These are phyloP conservation scores for Phytophthora brassicae DNA, from an alignment of 352 stramenopile genomes.

Conservation along the genomic window DNA sequence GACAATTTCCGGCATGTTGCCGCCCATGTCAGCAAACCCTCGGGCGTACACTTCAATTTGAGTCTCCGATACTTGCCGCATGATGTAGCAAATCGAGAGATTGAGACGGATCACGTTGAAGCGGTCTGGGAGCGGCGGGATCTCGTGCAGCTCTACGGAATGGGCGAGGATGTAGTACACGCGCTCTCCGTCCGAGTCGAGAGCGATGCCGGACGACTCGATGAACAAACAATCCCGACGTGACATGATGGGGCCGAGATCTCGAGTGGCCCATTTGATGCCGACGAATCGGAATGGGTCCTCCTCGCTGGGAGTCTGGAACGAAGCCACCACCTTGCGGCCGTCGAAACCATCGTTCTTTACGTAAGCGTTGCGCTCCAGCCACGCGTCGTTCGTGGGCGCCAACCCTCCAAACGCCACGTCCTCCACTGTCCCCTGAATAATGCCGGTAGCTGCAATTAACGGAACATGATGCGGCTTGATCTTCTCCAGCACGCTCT, in stretches of 20 bases:
- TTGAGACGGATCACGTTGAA: slow-evolving; percentile 46
- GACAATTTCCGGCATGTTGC: slow-evolving; percentile 36
- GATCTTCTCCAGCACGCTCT: slow-evolving; percentile 39
- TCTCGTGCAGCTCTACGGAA: slow-evolving; percentile 41
- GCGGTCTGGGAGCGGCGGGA: slow-evolving; percentile 21
- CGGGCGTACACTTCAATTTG: slow-evolving; percentile 55
- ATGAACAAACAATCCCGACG: slow-evolving; percentile 48
- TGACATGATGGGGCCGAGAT: slow-evolving; percentile 39
- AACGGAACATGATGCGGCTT: slow-evolving; percentile 41
- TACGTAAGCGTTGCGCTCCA: slow-evolving; percentile 43
- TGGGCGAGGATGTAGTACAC: slow-evolving; percentile 54
- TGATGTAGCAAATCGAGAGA: slow-evolving; percentile 57
- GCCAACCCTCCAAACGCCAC: slow-evolving; percentile 46
- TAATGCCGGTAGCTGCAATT: slow-evolving; percentile 33
- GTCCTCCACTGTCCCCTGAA: slow-evolving; percentile 49
- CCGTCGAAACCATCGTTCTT: slow-evolving; percentile 45
- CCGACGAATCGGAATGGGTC: slow-evolving; percentile 57
- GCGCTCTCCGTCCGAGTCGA: slow-evolving; percentile 42
- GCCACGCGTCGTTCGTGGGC: slow-evolving; percentile 38
- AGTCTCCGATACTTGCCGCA: slow-evolving; percentile 35
- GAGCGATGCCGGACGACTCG: slow-evolving; percentile 45
- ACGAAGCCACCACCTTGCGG: slow-evolving; percentile 40
- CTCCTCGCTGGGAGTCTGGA: slow-evolving; percentile 41
- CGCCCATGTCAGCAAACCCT: slow-evolving; percentile 43
- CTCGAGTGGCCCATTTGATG: slow-evolving; percentile 46